A percentile compares a stretch with the other conserved stretches of the same genome.
Conservation (phyloP, 495 filamentous ascomycete species). For the Daldinia loculata region DNA sequence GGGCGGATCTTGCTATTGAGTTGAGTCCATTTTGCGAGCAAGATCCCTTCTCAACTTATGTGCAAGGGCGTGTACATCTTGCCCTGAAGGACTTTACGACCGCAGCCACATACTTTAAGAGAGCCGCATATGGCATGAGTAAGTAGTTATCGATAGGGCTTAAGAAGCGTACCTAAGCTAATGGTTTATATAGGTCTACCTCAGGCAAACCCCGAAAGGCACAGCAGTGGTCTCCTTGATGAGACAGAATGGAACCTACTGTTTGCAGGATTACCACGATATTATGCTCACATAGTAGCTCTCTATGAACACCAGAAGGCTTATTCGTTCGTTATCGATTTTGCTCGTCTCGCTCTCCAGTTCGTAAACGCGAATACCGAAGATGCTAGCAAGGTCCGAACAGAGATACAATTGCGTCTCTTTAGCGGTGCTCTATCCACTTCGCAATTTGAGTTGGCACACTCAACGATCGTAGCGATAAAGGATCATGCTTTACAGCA, state of each 20-base stretch:
- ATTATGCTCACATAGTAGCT: constrained; percentile 84
- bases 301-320: constrained; percentile 80
- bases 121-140: constrained; percentile 84
- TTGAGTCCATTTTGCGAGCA: constrained; percentile 73
- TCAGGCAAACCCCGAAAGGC: constrained; percentile 46
- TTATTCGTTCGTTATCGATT: constrained; percentile 82
- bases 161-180: constrained; percentile 30
- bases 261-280: constrained; percentile 78
- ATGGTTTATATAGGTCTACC: constrained; percentile 33
- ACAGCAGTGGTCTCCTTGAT: constrained; percentile 70
- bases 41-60: constrained; percentile 80
- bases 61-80: constrained; percentile 83
- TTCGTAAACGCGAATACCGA: constrained; percentile 55
- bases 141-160: constrained; percentile 48
- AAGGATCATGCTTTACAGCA: constrained; percentile 72
- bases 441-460: constrained; percentile 81
- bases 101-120: constrained; percentile 81
- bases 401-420: constrained; percentile 80
- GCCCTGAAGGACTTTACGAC: constrained; percentile 73
- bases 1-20: constrained; percentile 77
- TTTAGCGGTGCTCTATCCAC: constrained; percentile 83
- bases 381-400: constrained; percentile 55
- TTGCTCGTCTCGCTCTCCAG: constrained; percentile 80
- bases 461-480: constrained; percentile 77
- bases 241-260: constrained; percentile 76